Conservation (phyloP, 257 asterid genomes). For the Ajuga chamaepitys region DNA sequence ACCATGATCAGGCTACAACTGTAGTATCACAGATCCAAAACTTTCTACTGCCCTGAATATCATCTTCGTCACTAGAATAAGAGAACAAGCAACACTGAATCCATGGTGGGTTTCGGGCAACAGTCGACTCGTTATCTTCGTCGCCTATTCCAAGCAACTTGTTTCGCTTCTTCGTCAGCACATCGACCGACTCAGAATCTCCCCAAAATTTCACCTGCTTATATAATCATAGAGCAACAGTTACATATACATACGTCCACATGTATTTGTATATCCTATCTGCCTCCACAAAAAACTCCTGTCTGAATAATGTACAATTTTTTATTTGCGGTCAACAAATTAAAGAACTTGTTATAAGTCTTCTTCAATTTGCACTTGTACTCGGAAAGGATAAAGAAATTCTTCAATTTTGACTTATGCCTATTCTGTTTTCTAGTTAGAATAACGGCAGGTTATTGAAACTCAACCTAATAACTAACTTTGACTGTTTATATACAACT, state of each 20-base stretch:
- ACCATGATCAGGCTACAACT: constrained; percentile 19
- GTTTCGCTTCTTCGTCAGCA: constrained; percentile 35
- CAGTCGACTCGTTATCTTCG: neutral
- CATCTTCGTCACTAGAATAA: constrained; percentile 36
- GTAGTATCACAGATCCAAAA: constrained; percentile 50
- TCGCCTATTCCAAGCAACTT: constrained; percentile 48
- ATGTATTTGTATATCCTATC: neutral
- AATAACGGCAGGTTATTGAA: no score
- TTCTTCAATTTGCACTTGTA: no score
- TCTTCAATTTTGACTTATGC: no score
- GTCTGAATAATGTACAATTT: no score
- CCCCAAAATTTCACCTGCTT: constrained; percentile 54
- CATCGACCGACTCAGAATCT: constrained; percentile 27
- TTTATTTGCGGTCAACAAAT: no score
- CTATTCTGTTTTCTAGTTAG: no score
- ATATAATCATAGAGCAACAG: neutral
- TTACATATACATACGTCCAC: no score
- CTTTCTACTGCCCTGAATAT: constrained; percentile 60
- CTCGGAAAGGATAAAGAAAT: no score
- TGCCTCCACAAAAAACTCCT: neutral
- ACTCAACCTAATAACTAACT: no score
- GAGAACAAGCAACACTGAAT: constrained; percentile 59
- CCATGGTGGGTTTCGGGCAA: constrained; percentile 68
- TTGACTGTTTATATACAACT: no score
- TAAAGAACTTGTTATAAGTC: no score